Evolutionary conservation across 1,284 basidiomycete genomes (phyloP), one percentile per base, ranked within the genome.

Genomic region (Rhizoctonia solani): DNA sequence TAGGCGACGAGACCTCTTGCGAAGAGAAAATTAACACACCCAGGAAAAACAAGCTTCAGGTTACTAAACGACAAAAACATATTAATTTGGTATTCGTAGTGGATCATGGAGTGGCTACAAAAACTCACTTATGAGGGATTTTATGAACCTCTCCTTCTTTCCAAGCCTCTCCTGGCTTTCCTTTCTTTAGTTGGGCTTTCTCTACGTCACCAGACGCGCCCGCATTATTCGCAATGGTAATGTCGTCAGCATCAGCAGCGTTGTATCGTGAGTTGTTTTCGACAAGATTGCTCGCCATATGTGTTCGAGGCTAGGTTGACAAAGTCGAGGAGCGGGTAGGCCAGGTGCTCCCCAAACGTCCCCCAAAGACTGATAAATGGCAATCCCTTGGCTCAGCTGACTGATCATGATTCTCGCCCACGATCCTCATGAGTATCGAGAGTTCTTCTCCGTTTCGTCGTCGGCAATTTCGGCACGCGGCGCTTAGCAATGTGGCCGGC

Each of bases 41-140:
- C 71, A 34, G 69, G 66, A 49, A 73, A 84, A 3, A 87, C 85
- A 11, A 87, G 75, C 14, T 76, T 70, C 25, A 88, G 74, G 14
- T 80, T 79, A 74, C 71, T 73, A 59, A 6, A 52, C 30, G 21
- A n/a, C n/a, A 52, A n/a, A n/a, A n/a, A n/a, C n/a, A n/a, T n/a
- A n/a, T n/a, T n/a, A n/a, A n/a, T n/a, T n/a, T n/a, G n/a, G n/a
- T n/a, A n/a, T n/a, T n/a, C 14, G 29, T 23, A 6, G 30, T 19
- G 66, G 53, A 69, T 39, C 16, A 8, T 21, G 55, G 42, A 69
- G 19, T 23, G 29, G 14, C n/a, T 23, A 2, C 4, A 29, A 54
- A 42, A 0, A 50, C 70, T 53, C 25, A 68, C 68, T 71, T 71
- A 47, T 71, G 47, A 25, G 70, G 70, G 32, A 71, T 71, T 32